Evolutionary conservation across 176 grass and related monocot species (phyloP).

Genomic region (Carex littledalei): DNA sequence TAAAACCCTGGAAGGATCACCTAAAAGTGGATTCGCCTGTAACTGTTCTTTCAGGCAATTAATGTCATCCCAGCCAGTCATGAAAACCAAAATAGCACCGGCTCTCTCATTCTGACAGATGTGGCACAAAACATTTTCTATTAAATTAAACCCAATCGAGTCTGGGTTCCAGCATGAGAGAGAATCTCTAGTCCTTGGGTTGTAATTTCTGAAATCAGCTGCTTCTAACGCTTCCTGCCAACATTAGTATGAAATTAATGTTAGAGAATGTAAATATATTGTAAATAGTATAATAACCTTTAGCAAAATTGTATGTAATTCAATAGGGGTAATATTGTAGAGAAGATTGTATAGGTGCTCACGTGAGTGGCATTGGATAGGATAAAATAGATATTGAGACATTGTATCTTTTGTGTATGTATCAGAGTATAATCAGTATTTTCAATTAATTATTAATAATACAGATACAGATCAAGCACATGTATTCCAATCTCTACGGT

Average conservation of each 20-base stretch:
- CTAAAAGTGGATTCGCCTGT: slow-evolving; percentile 83
- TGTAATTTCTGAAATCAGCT: slow-evolving; percentile 88
- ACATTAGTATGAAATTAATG: slow-evolving; percentile 20
- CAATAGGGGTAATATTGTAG: no score
- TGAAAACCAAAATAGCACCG: slow-evolving; percentile 94
- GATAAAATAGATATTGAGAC: no score
- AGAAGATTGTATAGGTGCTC: no score
- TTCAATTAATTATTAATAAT: neutral
- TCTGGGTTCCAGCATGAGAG: slow-evolving; percentile 95
- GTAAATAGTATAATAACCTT: no score
- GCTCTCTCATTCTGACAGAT: slow-evolving; percentile 80
- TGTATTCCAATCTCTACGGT: neutral
- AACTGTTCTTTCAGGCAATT: slow-evolving; percentile 94
- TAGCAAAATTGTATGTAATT: no score
- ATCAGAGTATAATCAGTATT: no score
- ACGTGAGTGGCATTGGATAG: no score
- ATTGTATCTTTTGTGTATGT: no score
- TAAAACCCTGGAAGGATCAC: slow-evolving; percentile 86
- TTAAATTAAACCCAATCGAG: slow-evolving; percentile 98
- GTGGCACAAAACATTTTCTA: slow-evolving; percentile 85
- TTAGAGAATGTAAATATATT: no score
- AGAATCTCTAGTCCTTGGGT: slow-evolving; percentile 64
- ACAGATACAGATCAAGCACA: slow-evolving; percentile 10
- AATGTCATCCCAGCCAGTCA: slow-evolving; percentile 99
- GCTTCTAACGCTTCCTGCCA: slow-evolving; percentile 84